These are phyloP conservation scores for Leishmania major DNA, from an alignment of 208 protist species.

Conservation along the genomic window DNA sequence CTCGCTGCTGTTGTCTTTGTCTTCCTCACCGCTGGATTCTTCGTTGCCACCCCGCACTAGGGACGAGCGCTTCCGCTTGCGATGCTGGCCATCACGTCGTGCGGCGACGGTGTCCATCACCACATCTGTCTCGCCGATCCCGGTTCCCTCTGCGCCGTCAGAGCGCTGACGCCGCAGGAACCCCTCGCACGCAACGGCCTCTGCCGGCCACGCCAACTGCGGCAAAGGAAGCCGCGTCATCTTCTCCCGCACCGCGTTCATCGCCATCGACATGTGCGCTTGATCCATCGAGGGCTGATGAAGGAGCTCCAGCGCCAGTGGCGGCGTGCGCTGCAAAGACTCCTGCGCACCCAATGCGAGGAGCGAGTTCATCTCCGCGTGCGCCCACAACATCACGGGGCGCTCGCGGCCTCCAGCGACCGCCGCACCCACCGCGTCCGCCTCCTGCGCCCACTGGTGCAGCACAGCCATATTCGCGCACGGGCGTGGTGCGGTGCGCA, in stretches of 20 bases:
- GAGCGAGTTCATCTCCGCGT: conserved; percentile 13
- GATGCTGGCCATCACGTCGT: neutral
- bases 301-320: conserved; percentile 24
- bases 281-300: conserved; percentile 47
- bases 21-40: conserved; percentile 3
- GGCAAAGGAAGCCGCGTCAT: conserved; percentile 28
- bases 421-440: conserved; percentile 18
- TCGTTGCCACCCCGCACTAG: conserved; percentile 1
- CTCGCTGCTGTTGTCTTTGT: neutral
- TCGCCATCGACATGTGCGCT: conserved; percentile 16
- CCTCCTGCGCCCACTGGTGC: conserved; percentile 35
- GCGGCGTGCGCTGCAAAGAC: neutral
- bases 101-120: neutral
- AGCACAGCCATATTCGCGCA: conserved; percentile 47
- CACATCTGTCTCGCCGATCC: neutral
- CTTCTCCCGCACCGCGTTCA: conserved; percentile 9
- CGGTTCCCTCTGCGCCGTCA: neutral
- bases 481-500: conserved; percentile 23
- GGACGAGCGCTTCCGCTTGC: conserved; percentile 17
- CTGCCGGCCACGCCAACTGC: conserved; percentile 20
- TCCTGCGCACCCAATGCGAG: conserved; percentile 3
- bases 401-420: conserved; percentile 12
- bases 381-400: conserved; percentile 8
- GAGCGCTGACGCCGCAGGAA: neutral
- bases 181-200: conserved; percentile 17